A percentile compares a stretch with the other conserved stretches of the same genome.
Conservation (phyloP, 78 protist species). For the Isochrysis galbana region DNA sequence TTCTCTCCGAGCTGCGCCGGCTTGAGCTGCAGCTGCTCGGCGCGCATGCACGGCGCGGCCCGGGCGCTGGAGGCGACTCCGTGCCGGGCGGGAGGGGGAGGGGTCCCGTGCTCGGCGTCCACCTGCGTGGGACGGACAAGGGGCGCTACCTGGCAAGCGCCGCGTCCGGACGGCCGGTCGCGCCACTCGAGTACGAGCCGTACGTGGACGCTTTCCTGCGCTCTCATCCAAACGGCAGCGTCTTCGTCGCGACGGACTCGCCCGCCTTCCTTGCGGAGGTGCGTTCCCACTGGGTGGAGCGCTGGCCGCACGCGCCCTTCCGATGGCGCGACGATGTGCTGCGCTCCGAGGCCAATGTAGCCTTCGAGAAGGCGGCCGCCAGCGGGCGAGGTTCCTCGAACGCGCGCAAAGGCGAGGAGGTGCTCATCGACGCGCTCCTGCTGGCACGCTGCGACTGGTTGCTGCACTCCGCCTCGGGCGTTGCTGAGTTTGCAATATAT, state of each 20-base stretch:
- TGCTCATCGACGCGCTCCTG: background rate
- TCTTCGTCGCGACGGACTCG: background rate
- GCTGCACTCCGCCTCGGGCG: background rate
- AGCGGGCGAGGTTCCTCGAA: background rate
- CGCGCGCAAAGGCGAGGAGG: background rate
- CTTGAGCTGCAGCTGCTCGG: too few relatives aligned
- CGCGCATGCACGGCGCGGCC: too few relatives aligned
- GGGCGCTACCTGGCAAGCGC: background rate
- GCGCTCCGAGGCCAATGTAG: background rate
- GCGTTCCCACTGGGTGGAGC: too few relatives aligned
- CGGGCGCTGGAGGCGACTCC: background rate
- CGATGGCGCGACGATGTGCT: too few relatives aligned
- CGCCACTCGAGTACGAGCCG: background rate
- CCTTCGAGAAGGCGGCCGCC: background rate
- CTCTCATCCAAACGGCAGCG: background rate
- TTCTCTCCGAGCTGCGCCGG: too few relatives aligned
- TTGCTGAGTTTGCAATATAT: slow-evolving; percentile 4
- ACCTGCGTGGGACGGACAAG: background rate
- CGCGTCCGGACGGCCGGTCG: background rate
- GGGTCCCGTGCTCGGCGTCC: background rate
- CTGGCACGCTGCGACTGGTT: background rate
- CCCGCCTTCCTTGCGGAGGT: background rate
- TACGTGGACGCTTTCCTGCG: background rate
- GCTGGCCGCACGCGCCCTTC: too few relatives aligned
- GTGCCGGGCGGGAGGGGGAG: background rate